Conservation (phyloP, 2,329 filamentous ascomycete species). For the Diaporthe citrichinensis region DNA sequence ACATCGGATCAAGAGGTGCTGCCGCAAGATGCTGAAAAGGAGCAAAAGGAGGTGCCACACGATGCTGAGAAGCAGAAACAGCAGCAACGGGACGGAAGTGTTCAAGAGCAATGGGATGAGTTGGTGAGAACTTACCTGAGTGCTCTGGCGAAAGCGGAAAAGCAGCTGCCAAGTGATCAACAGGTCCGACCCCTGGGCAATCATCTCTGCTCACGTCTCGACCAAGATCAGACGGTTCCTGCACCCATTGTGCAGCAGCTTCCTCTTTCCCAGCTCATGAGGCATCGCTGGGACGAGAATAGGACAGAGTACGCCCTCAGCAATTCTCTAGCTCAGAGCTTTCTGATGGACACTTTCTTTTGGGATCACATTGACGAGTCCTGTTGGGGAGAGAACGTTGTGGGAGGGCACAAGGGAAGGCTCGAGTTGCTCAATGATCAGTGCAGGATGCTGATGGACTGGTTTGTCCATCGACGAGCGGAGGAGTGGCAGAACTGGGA, state of each 20-base stretch:
- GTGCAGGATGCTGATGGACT: background rate
- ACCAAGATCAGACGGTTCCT: background rate
- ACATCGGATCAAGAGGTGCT: background rate
- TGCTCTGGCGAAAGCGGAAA: background rate
- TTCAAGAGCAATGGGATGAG: background rate
- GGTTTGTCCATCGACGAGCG: conserved; percentile 3
- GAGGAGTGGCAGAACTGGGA: background rate
- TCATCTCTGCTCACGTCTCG: background rate
- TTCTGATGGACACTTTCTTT: background rate
- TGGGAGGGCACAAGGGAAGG: background rate
- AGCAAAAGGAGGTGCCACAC: background rate
- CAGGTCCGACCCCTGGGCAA: background rate
- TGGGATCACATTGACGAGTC: background rate
- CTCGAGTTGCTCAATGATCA: background rate
- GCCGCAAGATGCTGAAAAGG: background rate
- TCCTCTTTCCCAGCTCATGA: conserved; percentile 15
- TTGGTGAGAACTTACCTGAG: background rate
- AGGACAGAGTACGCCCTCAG: background rate
- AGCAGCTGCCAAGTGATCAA: background rate
- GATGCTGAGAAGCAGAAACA: background rate
- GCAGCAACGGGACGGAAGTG: background rate
- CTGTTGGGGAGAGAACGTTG: background rate
- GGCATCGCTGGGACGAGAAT: conserved; percentile 3
- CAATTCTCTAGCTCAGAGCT: background rate
- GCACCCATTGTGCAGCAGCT: background rate